Percentiles rank a stretch among this genome's conserved stretches.
Evolutionary conservation across 208 protist genomes (phyloP).

Genomic region (Zelonia costaricensis): DNA sequence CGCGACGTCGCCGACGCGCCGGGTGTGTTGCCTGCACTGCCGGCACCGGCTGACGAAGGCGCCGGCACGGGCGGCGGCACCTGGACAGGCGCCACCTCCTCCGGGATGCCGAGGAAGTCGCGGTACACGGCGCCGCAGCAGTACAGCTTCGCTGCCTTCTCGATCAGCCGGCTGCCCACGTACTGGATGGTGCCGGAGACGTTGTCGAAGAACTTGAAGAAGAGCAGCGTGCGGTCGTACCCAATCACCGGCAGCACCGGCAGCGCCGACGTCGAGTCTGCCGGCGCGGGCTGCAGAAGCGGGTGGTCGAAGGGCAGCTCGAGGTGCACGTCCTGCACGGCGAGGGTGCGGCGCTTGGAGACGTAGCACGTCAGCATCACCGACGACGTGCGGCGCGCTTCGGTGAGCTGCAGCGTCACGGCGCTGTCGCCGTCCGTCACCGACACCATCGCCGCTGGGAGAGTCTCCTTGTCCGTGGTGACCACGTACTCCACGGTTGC

Average conservation of each 20-base stretch:
- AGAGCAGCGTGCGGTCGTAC: slow-evolving; percentile 51
- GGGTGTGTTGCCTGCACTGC: background rate
- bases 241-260: slow-evolving; percentile 31
- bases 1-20: background rate
- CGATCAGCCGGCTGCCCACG: slow-evolving; percentile 54
- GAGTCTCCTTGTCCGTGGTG: slow-evolving; percentile 17
- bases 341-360: slow-evolving; percentile 8
- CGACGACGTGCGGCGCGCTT: slow-evolving; percentile 15
- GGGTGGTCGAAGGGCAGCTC: slow-evolving; percentile 21
- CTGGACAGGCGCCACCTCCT: background rate
- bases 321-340: slow-evolving; percentile 34
- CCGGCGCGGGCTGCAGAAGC: slow-evolving; percentile 2
- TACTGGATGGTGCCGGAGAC: slow-evolving; percentile 51
- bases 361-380: slow-evolving; percentile 14
- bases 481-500: slow-evolving; percentile 24
- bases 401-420: slow-evolving; percentile 19
- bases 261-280: background rate
- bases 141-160: slow-evolving; percentile 37
- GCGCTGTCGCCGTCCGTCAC: slow-evolving; percentile 16
- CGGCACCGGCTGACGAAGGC: background rate
- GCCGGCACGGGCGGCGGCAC: background rate
- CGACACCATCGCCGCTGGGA: slow-evolving; percentile 13
- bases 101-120: slow-evolving; percentile 30
- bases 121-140: slow-evolving; percentile 42
- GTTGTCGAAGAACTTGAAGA: slow-evolving; percentile 85